Conservation (phyloP, 768 basidiomycete genomes). For the Suillus alpinus region DNA sequence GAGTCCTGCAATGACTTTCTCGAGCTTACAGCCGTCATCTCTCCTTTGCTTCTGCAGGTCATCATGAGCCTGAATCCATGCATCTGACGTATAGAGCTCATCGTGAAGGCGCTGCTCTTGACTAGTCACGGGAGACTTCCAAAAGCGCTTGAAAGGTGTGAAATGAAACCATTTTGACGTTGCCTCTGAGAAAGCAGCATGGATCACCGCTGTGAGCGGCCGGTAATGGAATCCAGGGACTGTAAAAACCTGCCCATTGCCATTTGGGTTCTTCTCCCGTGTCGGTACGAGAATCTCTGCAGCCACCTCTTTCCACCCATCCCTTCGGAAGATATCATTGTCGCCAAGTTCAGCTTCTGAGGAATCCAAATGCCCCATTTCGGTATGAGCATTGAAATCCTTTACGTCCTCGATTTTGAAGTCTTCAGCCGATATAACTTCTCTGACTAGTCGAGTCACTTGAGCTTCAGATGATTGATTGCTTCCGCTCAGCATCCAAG, state of each 20-base stretch:
- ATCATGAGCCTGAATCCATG: conserved; percentile 19
- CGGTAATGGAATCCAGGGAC: conserved; percentile 29
- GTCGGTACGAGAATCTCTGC: conserved; percentile 31
- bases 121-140: conserved; percentile 10
- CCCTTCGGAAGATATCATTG: neutral
- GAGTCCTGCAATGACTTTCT: no score
- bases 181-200: conserved; percentile 6
- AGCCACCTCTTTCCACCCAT: conserved; percentile 12
- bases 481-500: conserved; percentile 13
- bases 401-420: conserved; percentile 13
- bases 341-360: conserved; percentile 4
- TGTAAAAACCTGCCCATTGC: conserved; percentile 16
- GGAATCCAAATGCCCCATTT: conserved; percentile 9
- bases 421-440: conserved; percentile 4
- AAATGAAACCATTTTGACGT: conserved; percentile 19
- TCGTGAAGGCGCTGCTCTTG: conserved; percentile 16
- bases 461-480: conserved; percentile 8
- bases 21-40: no score
- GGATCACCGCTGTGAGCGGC: conserved; percentile 16
- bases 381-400: conserved; percentile 11
- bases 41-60: conserved; percentile 17
- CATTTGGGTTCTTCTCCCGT: conserved; percentile 6
- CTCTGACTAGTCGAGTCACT: conserved; percentile 5
- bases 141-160: conserved; percentile 23
- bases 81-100: conserved; percentile 24